A percentile compares a stretch with the other conserved stretches of the same genome.
Conservation (phyloP, 2,329 filamentous ascomycete species). For the Fusarium sororula region DNA sequence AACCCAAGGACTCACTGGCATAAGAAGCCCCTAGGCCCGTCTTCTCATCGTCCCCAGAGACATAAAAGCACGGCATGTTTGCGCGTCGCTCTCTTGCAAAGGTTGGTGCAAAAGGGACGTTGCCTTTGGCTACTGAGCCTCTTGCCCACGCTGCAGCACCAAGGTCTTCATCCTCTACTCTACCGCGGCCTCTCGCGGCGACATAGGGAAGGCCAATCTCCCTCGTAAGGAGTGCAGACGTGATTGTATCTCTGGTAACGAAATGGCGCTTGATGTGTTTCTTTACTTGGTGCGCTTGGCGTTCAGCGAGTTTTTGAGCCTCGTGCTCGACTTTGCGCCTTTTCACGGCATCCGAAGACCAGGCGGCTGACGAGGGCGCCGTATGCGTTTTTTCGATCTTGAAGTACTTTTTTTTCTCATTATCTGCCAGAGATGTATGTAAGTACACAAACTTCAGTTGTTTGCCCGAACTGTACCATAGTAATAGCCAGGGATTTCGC, state of each 20-base stretch:
- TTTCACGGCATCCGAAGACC: constrained; percentile 68
- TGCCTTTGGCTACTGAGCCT: constrained; percentile 52
- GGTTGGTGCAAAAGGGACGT: constrained; percentile 48
- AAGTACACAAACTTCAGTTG: not conserved
- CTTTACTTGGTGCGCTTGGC: constrained; percentile 45
- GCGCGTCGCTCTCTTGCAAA: constrained; percentile 40
- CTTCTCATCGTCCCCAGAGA: constrained; percentile 51
- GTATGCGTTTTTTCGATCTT: constrained; percentile 68
- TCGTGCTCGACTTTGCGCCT: constrained; percentile 59
- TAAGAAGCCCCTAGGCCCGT: constrained; percentile 55
- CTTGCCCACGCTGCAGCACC: constrained; percentile 50
- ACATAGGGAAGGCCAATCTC: constrained; percentile 36
- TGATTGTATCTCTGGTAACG: constrained; percentile 47
- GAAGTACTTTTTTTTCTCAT: constrained; percentile 72
- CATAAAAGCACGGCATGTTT: constrained; percentile 53
- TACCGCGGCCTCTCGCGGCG: constrained; percentile 34
- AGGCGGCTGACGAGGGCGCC: constrained; percentile 60
- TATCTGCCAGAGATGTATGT: constrained; percentile 50
- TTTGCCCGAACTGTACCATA: constrained; percentile 52
- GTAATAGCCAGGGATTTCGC: constrained; percentile 63
- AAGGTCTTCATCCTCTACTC: constrained; percentile 38
- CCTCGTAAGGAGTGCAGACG: constrained; percentile 39
- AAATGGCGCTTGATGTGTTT: constrained; percentile 52
- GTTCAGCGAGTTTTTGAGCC: constrained; percentile 39
- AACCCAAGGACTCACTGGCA: constrained; percentile 50